Base-by-base conservation (phyloP, 441 rosid genomes). In the Melastoma candidum region DNA sequence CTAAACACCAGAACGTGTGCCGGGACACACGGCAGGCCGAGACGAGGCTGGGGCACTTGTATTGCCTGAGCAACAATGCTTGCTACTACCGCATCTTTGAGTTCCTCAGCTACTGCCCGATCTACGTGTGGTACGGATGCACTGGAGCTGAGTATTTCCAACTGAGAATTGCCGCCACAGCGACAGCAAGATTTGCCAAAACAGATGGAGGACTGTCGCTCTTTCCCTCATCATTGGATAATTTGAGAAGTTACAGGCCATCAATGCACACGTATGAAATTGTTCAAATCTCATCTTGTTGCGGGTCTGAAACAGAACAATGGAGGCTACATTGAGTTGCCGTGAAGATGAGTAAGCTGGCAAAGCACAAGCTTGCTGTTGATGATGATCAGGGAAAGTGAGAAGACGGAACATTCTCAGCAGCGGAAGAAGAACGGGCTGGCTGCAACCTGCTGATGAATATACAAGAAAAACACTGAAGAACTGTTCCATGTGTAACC, bases 321-420 rank as follows among this genome's bases (percentile, higher is more conserved):
- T 0, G 76, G 77, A 56, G 90, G 76, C 61, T 63, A 66, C 60
- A 44, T 80, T 32, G 87, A 73, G 66, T 83, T 0, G 70, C 74
- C 2, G 76, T 83, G 3, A 75, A 46, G 60, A 83, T 59, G 78
- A 49, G 77, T 62, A 79, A 65, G 63, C 59, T 73, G 70, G 90
- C 87, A 0, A 80, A 78, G 71, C 85, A 78, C 68, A 83, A 72
- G 68, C 54, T 17, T 77, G 43, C 90, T 83, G 11, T 77, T 85
- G 85, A 68, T 71, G 12, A 71, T 70, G 63, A 36, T 12, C 4
- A 74, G 68, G 46, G 63, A 29, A 29, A 29, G 45, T 8, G 49
- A 66, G 59, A 65, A 44, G 61, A 58, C 58, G 12, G 53, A 68
- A 54, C 68, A 54, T 9, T 66, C 63, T 59, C 77, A 73, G 27